Conservation (phyloP, 208 protist species). For the Acanthamoeba royreba region DNA sequence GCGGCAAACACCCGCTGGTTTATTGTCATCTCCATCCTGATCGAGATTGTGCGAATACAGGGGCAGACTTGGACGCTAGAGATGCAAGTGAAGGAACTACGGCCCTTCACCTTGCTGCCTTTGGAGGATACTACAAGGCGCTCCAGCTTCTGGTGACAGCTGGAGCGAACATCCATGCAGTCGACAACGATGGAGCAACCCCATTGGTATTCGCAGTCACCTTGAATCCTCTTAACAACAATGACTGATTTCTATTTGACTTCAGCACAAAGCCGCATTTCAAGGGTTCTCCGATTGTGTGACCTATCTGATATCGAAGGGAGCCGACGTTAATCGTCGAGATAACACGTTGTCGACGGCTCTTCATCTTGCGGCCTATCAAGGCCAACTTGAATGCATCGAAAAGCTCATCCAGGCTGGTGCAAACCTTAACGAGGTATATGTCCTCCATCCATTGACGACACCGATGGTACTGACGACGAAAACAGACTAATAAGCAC, state of each 20-base stretch:
- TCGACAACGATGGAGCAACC: neutral
- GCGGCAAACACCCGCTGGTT: neutral
- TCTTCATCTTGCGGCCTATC: neutral
- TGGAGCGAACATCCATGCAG: neutral
- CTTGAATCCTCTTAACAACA: no score
- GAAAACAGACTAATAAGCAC: neutral
- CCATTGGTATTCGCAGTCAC: neutral
- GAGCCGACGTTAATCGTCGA: neutral
- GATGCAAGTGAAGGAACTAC: neutral
- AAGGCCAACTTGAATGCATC: neutral
- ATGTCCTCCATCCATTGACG: neutral
- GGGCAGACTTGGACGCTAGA: neutral
- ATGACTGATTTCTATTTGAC: no score
- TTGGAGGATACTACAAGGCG: neutral
- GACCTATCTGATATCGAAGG: neutral
- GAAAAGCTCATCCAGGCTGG: neutral
- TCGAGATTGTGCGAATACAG: neutral
- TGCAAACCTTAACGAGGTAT: neutral
- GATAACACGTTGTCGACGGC: neutral
- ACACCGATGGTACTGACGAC: neutral
- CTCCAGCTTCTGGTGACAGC: neutral
- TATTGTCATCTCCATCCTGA: no score
- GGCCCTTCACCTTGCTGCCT: neutral
- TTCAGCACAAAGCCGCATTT: neutral
- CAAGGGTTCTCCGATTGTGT: neutral